Percentiles rank a stretch among this genome's conserved stretches.
Conservation (phyloP, 2,329 filamentous ascomycete species). For the Botryosphaeria dothidea region DNA sequence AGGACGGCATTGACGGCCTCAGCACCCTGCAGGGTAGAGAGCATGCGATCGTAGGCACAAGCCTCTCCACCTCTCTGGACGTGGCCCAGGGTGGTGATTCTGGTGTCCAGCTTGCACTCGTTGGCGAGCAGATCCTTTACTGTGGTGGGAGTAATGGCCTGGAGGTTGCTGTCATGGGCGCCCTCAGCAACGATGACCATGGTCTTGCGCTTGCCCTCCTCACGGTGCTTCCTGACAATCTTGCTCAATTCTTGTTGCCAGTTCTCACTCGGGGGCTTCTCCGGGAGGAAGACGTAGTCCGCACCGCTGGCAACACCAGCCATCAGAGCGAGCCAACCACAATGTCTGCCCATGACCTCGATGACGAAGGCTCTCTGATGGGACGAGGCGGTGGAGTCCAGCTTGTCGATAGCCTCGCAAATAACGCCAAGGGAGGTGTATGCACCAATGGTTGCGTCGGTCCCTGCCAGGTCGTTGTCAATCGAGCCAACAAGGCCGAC, state of each 20-base stretch:
- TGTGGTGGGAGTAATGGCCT: slow-evolving; percentile 76
- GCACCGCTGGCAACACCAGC: slow-evolving; percentile 92
- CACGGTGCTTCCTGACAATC: slow-evolving; percentile 79
- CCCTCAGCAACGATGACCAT: slow-evolving; percentile 98
- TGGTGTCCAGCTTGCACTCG: slow-evolving; percentile 81
- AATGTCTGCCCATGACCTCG: slow-evolving; percentile 98
- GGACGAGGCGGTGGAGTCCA: slow-evolving; percentile 91
- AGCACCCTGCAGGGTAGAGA: slow-evolving; percentile 89
- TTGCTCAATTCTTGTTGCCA: slow-evolving; percentile 88
- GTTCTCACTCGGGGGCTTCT: slow-evolving; percentile 82
- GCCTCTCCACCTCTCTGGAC: slow-evolving; percentile 94
- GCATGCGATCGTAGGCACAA: slow-evolving; percentile 91
- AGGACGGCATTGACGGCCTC: slow-evolving; percentile 92
- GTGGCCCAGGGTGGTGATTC: slow-evolving; percentile 92
- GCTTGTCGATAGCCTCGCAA: slow-evolving; percentile 94
- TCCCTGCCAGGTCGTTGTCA: slow-evolving; percentile 96
- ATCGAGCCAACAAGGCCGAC: slow-evolving; percentile 96
- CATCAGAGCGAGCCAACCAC: slow-evolving; percentile 96
- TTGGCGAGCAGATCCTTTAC: slow-evolving; percentile 88
- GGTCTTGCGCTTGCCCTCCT: slow-evolving; percentile 90
- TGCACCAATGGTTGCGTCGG: slow-evolving; percentile 95
- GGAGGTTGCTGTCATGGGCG: slow-evolving; percentile 79
- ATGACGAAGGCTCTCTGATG: slow-evolving; percentile 97
- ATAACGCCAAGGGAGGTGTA: slow-evolving; percentile 93
- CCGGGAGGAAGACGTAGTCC: slow-evolving; percentile 95